Evolutionary conservation across 83 land plant species (phyloP), one percentile per base, ranked within the genome.

Genomic region (Picea abies): DNA sequence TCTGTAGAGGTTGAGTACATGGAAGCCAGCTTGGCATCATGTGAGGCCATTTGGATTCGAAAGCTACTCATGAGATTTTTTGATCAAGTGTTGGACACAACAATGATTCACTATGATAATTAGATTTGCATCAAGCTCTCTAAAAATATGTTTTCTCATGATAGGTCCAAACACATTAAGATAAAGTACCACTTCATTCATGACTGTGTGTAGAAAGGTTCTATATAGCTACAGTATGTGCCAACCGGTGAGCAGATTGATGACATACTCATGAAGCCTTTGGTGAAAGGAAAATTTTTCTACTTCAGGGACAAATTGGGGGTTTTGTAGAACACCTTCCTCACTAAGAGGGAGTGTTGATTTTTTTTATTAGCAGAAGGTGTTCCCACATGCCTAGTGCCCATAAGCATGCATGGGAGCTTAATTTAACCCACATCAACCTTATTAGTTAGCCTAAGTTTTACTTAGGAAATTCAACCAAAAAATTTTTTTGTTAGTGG

Each of bases 221-320:
- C 47, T 3, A 44, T 44, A 6, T 17, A 29, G 12, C 0, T 82
- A 6, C 12, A 52, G 16, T 63, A 44, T 15, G 2, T 82, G 4
- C 70, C 32, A 23, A 69, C 52, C 0, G 14, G 52, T 16, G 80
- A 78, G 25, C 23, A 78, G 14, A 0, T 19, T 0, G 22, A 52
- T 39, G 32, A 83, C 26, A 77, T 83, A 39, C 26, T 83, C 10
- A 83, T 80, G 8, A 77, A 79, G 41, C 29, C 65, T 15, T 32
- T 79, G 32, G 73, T 39, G 56, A 78, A 73, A 26, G 32, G 63
- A 8, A 77, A 44, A 6, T 44, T 44, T 44, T 0, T 44, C 47
- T 44, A 6, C 47, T 4, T 44, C 5, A 44, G 47, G 47, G 56
- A 76, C 22, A 35, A 47, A 68, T 17, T 83, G n/a, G 80, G 60